Base-by-base conservation (phyloP, 129 eudicot genomes). In the Chrysanthemum lavandulifolium region DNA sequence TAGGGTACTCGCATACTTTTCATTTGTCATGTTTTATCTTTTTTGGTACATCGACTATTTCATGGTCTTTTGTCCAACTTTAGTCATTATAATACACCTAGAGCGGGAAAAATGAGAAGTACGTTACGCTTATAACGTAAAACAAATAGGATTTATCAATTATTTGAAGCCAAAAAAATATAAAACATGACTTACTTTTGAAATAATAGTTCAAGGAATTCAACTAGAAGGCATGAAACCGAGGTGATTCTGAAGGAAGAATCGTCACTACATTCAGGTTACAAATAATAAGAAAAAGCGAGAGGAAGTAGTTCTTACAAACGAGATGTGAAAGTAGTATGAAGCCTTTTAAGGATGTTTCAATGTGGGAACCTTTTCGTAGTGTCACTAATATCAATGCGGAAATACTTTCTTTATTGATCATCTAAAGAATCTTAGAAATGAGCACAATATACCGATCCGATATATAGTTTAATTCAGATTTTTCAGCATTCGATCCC, bases 401-500 rank as follows among this genome's bases (percentile, higher is more conserved):
- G 68, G 68, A 13, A 63, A 12, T 12, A 65, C 53, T 15, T 65
- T 36, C 52, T 69, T n/a, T 15, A 57, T 69, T 25, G 64, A 69
- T 25, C 74, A 69, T 15, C 55, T n/a, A 11, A 69, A 5, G 33
- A 13, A 36, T 43, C 69, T 65, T 33, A 23, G 40, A 27, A 29
- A 61, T 61, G 12, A 62, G 25, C n/a, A 9, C 14, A 10, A 61
- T 25, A 21, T 61, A 61, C 61, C 61, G 9, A 9, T 51, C 56
- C 78, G 62, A 73, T 50, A 21, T 73, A 62, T 70, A 18, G 11
- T 15, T 15, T 62, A 31, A 21, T 51, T 73, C 71, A 63, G 78
- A 73, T 29, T 51, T 31, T 14, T 73, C 78, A 33, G 53, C 12
- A 63, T 73, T 62, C 31, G 8, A 52, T 62, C 70, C 63, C 63